Percentiles rank a stretch among this genome's conserved stretches.
Evolutionary conservation across 495 filamentous ascomycete species (phyloP).

Genomic region (Annulohypoxylon maeteangense): DNA sequence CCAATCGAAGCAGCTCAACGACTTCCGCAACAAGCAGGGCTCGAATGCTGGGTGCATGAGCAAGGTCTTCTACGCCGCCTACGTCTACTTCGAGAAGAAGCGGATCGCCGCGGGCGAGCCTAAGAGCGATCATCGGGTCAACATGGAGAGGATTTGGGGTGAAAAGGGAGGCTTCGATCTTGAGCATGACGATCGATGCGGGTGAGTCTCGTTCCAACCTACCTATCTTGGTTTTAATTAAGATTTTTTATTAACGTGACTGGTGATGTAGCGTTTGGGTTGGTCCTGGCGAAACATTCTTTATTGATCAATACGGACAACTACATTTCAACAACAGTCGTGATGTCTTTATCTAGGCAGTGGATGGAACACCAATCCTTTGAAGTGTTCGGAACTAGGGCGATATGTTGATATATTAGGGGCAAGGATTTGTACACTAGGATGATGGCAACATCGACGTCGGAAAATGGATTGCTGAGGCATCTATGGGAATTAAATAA

Average conservation of each 20-base stretch:
- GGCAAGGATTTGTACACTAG: background rate
- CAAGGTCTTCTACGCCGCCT: conserved; percentile 61
- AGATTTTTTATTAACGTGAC: background rate
- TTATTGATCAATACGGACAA: conserved; percentile 9
- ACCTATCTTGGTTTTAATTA: background rate
- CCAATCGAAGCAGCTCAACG: conserved; percentile 53
- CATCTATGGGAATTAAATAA: too few species aligned
- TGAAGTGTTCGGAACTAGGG: background rate
- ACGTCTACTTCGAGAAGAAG: conserved; percentile 71
- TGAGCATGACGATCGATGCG: conserved; percentile 7
- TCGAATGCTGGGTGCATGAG: conserved; percentile 54
- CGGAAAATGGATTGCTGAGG: too few species aligned
- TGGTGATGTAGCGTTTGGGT: background rate
- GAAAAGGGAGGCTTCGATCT: conserved; percentile 33
- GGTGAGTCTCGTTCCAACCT: conserved; percentile 15
- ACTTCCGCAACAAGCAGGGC: conserved; percentile 64
- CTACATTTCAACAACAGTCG: background rate
- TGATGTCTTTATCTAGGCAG: too few species aligned
- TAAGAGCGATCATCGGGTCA: conserved; percentile 62
- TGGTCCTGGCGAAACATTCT: background rate
- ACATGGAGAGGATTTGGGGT: conserved; percentile 59
- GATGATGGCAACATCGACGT: background rate
- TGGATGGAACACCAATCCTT: too few species aligned
- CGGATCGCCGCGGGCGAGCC: conserved; percentile 64
- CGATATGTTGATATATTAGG: background rate